Conservation (phyloP, 768 basidiomycete genomes). For the Lactarius sp. region DNA sequence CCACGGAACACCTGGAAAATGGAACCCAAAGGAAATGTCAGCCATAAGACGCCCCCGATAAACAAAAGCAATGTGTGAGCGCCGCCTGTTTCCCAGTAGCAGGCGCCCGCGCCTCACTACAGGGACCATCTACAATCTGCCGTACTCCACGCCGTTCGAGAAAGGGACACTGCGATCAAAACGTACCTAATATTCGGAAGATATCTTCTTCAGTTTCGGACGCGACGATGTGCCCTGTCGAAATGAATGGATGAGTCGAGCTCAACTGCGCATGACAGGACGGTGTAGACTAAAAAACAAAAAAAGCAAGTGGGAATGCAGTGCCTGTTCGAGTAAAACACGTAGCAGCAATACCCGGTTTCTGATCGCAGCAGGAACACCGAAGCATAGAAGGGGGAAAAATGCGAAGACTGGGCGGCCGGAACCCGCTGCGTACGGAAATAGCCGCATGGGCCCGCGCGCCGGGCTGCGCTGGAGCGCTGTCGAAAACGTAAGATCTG, state of each 20-base stretch:
- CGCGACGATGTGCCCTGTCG: conserved; percentile 60
- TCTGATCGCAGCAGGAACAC: conserved; percentile 22
- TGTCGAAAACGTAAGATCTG: conserved; percentile 19
- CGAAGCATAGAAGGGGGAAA: conserved; percentile 7
- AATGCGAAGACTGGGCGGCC: conserved; percentile 16
- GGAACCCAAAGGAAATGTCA: conserved; percentile 10
- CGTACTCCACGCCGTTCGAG: too few species aligned
- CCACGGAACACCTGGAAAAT: conserved; percentile 60
- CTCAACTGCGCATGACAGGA: neutral
- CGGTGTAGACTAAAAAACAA: neutral
- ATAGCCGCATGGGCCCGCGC: conserved; percentile 8
- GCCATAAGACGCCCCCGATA: neutral
- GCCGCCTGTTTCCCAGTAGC: conserved; percentile 4
- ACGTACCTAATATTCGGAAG: conserved; percentile 60
- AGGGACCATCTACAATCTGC: neutral
- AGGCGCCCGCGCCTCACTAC: conserved; percentile 7
- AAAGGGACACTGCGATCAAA: neutral
- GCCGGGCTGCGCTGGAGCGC: neutral
- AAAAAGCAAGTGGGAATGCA: neutral
- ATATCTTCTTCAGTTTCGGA: conserved; percentile 87
- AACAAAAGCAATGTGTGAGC: conserved; percentile 1
- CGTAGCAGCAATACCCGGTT: conserved; percentile 13
- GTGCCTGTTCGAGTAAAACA: conserved; percentile 13
- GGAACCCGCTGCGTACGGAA: conserved; percentile 14
- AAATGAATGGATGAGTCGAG: conserved; percentile 1